phyloP scores from a whole-genome alignment of 2,329 filamentous ascomycete genomes.

The Xylariomycetidae sp. region DNA sequence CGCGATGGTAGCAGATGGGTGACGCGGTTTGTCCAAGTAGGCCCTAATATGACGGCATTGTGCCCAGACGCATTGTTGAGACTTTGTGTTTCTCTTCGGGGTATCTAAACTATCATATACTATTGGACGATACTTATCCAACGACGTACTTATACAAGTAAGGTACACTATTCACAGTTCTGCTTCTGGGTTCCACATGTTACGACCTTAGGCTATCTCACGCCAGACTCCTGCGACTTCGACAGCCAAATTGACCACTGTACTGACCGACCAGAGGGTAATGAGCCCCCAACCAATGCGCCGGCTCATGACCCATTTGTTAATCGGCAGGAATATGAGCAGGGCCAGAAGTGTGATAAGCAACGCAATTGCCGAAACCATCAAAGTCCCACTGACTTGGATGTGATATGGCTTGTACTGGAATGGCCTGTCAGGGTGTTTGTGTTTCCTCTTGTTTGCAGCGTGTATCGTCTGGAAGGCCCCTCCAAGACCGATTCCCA shows the following conservation, averaged over 20 bases:
- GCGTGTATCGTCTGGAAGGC: conserved; percentile 77
- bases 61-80: too few relatives aligned
- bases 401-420: conserved; percentile 76
- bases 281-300: conserved; percentile 80
- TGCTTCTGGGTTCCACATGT: too few relatives aligned
- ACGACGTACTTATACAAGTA: too few relatives aligned
- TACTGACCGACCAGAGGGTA: conserved; percentile 74
- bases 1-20: too few relatives aligned
- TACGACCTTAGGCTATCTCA: conserved; percentile 30
- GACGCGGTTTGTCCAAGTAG: too few relatives aligned
- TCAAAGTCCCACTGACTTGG: conserved; percentile 75
- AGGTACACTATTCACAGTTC: too few relatives aligned
- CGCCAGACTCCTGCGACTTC: conserved; percentile 61
- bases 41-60: too few relatives aligned
- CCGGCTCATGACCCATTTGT: conserved; percentile 79
- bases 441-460: conserved; percentile 59
- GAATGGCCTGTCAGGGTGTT: conserved; percentile 61
- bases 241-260: conserved; percentile 72
- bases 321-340: conserved; percentile 76
- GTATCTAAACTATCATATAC: too few relatives aligned
- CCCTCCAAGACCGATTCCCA: conserved; percentile 89
- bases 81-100: too few relatives aligned
- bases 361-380: conserved; percentile 81
- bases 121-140: too few relatives aligned
- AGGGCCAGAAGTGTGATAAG: conserved; percentile 74